Evolutionary conservation across 257 asterid genomes (phyloP).

Genomic region (Nicotiana benthamiana): DNA sequence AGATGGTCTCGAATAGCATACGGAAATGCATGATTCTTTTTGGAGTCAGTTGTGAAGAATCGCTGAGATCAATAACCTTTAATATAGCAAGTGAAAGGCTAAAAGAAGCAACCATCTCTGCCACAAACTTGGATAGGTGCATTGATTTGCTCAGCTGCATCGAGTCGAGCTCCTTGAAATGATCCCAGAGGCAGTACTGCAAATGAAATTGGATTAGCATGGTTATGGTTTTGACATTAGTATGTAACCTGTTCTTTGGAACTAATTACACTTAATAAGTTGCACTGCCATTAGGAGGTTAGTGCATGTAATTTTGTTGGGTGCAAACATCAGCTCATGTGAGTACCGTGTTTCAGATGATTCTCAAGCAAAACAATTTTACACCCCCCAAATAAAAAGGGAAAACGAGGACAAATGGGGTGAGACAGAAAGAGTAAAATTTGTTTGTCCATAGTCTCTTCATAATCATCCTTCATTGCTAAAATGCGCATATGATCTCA

Average conservation of each 20-base stretch:
- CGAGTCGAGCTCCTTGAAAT: constrained; percentile 78
- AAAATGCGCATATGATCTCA: background rate
- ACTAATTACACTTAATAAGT: background rate
- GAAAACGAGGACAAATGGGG: background rate
- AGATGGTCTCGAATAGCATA: constrained; percentile 65
- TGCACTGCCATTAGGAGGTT: background rate
- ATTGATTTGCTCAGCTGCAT: constrained; percentile 71
- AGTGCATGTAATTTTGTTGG: background rate
- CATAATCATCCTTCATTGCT: background rate
- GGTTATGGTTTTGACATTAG: background rate
- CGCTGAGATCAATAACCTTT: constrained; percentile 62
- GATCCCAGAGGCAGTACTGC: constrained; percentile 97
- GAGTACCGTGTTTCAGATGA: background rate
- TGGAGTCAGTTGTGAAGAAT: constrained; percentile 41
- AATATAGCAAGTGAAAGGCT: constrained; percentile 69
- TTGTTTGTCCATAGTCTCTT: background rate
- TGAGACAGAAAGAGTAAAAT: background rate
- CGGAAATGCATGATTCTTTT: constrained; percentile 86
- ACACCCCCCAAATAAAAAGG: background rate
- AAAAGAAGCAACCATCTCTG: constrained; percentile 66
- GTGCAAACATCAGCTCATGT: background rate
- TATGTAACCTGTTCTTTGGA: background rate
- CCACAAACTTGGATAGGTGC: constrained; percentile 76
- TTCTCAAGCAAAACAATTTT: background rate
- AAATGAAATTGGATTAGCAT: background rate